Base-by-base conservation (phyloP, 805 yeast species). In the Candida taoyuanica region DNA sequence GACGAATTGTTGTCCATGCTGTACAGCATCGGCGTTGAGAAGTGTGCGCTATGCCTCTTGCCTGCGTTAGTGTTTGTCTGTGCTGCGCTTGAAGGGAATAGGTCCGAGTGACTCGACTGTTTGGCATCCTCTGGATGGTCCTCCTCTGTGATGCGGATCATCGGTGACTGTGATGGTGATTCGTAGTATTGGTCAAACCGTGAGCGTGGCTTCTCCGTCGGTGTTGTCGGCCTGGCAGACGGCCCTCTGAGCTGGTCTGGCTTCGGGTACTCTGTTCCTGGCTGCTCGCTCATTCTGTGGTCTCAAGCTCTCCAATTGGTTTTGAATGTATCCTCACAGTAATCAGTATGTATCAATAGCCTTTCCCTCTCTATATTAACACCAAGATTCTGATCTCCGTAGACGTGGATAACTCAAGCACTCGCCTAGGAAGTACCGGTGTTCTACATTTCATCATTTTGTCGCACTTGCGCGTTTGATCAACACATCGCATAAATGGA, bases 111-210 rank as follows among this genome's bases (percentile, higher is more conserved):
- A 9, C 42, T 39, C 8, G 39, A 29, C 5, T 37, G 20, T 3
- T 41, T 34, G n/a, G 33, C 34, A 2, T 34, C 29, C 4, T 24
- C 15, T 20, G 17, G 30, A 12, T 31, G 38, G 8, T 40, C 48
- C 11, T 52, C 54, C 16, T 55, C 60, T 5, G 54, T 43, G 18
- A 54, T 55, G 13, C 48, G 42, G n/a, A 55, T 43, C 60, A 55
- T 55, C n/a, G 56, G 58, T 0, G 57, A 50, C 12, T 46, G 57
- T 1, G 40, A 18, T 3, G 52, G 55, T 13, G 53, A 43, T 16
- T 32, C 40, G 25, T 42, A 46, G 36, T 37, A 38, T 26, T 44
- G 43, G n/a, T 53, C 59, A 18, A 42, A 47, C 5, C 53, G 36
- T 1, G 58, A 50, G 5, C 49, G 39, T 7, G 45, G 39, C 19